Evolutionary conservation across 768 basidiomycete species (phyloP), one percentile per base, ranked within the genome.

Genomic region (Neoboletus brunneissimus): DNA sequence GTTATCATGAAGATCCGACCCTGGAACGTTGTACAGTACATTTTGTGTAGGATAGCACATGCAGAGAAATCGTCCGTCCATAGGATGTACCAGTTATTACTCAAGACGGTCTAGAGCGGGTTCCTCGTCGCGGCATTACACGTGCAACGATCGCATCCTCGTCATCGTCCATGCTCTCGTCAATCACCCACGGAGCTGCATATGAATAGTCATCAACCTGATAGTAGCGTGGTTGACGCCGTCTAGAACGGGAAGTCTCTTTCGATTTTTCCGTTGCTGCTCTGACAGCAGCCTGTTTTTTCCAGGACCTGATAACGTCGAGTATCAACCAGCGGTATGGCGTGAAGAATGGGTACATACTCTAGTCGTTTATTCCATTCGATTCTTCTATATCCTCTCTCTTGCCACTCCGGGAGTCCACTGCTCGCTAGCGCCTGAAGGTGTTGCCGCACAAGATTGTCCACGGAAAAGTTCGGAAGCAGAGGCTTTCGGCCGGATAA

Each of bases 401-500:
- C 66, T 48, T 76, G 69, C 86, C 86, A 89, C 18, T 81, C 85
- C 18, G 70, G 69, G 27, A 73, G 64, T 23, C 83, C 82, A 52
- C 67, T 79, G 23, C 65, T 76, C 3, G 79, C 71, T 15, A 82
- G 76, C 18, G 76, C 72, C 8, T 64, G 59, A n/a, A 89, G 69
- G 61, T 89, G 81, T 63, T 78, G 82, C 55, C 81, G 82, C 4
- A 90, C 80, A 18, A 77, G 69, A 59, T 75, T 82, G 63, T 90
- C 86, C 59, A 86, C 72, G 1, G 78, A 66, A 64, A 84, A 81
- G 66, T 89, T 89, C 0, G 87, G 84, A 59, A 87, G 77, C 69
- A 90, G 75, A 1, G 85, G 80, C 11, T 61, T 70, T 9, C 60
- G 57, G 15, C 45, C 54, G 4, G 72, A 65, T 37, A 89, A 67